Percentiles rank a stretch among this genome's conserved stretches.
phyloP scores from a whole-genome alignment of 1,139 yeast species.

The Trichomonascaceae sp. region DNA sequence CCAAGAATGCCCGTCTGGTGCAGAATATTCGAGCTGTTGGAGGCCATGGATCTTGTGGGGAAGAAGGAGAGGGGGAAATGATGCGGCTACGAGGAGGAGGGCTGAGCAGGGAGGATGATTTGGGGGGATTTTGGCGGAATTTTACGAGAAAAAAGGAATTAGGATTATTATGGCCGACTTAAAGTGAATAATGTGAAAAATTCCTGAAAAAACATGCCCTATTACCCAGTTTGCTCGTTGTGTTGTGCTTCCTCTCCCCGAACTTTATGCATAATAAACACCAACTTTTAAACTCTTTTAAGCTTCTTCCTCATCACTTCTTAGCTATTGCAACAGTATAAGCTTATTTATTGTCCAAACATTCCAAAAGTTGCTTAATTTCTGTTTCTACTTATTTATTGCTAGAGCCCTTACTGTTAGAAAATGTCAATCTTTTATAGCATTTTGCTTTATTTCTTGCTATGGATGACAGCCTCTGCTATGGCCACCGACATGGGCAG shows the following conservation, averaged over 20 bases:
- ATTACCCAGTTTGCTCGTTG: too few species aligned
- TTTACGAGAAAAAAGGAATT: too few species aligned
- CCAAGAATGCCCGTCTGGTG: conserved; percentile 43
- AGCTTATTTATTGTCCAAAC: too few species aligned
- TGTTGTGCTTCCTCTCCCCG: background rate
- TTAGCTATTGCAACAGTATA: too few species aligned
- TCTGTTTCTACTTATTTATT: background rate
- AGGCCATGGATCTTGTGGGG: background rate
- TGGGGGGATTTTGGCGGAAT: background rate
- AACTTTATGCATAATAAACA: background rate
- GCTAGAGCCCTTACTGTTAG: background rate
- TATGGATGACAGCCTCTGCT: background rate
- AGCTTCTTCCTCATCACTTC: background rate
- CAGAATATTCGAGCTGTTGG: conserved; percentile 6
- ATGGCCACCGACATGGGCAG: background rate
- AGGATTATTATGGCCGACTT: too few species aligned
- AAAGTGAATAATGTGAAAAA: too few species aligned
- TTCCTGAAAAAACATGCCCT: too few species aligned
- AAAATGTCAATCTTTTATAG: background rate
- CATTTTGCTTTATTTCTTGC: background rate
- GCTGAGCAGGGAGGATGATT: too few species aligned
- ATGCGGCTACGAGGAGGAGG: background rate
- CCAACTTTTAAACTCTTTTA: background rate
- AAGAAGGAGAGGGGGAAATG: background rate
- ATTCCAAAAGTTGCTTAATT: background rate